These are phyloP conservation scores for Phytophthora aleatoria DNA, from an alignment of 352 stramenopile species.

Conservation along the genomic window DNA sequence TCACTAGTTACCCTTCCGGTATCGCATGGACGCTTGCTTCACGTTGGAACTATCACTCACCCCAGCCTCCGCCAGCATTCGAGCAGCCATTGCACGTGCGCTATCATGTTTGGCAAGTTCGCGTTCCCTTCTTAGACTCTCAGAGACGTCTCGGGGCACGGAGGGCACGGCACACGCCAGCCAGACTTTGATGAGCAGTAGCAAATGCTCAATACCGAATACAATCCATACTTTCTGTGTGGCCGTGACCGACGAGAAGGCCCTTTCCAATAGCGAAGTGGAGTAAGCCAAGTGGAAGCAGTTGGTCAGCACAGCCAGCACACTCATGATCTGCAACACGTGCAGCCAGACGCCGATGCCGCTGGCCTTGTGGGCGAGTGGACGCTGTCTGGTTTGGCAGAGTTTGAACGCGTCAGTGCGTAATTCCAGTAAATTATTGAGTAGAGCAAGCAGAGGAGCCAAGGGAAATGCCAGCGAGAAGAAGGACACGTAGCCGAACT, in stretches of 20 bases:
- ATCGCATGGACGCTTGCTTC: constrained; percentile 10
- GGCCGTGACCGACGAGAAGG: constrained; percentile 34
- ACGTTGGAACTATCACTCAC: constrained; percentile 12
- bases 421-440: constrained; percentile 95
- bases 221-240: constrained; percentile 81
- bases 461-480: constrained; percentile 96
- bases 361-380: constrained; percentile 92
- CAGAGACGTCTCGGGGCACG: constrained; percentile 56
- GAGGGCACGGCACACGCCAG: constrained; percentile 63
- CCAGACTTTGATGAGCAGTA: constrained; percentile 71
- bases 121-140: constrained; percentile 55
- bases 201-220: constrained; percentile 72
- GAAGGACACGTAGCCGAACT: constrained; percentile 96
- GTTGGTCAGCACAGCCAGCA: constrained; percentile 96
- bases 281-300: constrained; percentile 93
- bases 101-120: constrained; percentile 76
- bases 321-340: constrained; percentile 95
- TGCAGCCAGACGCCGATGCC: constrained; percentile 89
- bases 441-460: constrained; percentile 91
- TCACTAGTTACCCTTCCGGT: background rate
- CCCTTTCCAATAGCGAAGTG: constrained; percentile 67
- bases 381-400: constrained; percentile 90
- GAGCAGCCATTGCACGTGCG: constrained; percentile 58
- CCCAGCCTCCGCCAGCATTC: constrained; percentile 16
- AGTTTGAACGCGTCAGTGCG: constrained; percentile 96